A percentile compares a stretch with the other conserved stretches of the same genome.
These are phyloP conservation scores for Glutinoglossum americanum DNA, from an alignment of 495 filamentous ascomycete genomes.

Conservation along the genomic window DNA sequence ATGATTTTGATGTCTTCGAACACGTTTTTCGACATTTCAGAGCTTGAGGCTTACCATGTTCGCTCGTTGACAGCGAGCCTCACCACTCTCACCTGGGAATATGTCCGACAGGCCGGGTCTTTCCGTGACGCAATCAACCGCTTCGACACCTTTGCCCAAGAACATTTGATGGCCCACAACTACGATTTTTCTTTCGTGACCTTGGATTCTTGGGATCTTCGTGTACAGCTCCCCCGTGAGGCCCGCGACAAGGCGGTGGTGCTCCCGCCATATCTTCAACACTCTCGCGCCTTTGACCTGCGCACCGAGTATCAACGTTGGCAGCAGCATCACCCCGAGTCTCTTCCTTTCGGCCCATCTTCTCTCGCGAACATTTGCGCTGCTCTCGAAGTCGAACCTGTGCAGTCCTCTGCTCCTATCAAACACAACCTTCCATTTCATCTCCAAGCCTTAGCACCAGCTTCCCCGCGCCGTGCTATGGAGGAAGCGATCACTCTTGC, in stretches of 20 bases:
- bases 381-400: conserved; percentile 88
- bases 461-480: conserved; percentile 92
- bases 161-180: conserved; percentile 65
- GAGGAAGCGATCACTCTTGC: conserved; percentile 91
- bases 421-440: conserved; percentile 98
- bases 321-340: conserved; percentile 96
- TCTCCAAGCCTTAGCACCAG: conserved; percentile 83
- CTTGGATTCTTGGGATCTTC: conserved; percentile 93
- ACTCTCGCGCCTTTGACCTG: conserved; percentile 90
- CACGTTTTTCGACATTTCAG: neutral
- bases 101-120: conserved; percentile 85
- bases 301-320: conserved; percentile 94
- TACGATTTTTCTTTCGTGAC: conserved; percentile 96
- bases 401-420: conserved; percentile 89
- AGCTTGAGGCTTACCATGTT: conserved; percentile 2
- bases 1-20: neutral
- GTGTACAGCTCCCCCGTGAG: conserved; percentile 90
- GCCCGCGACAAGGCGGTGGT: conserved; percentile 95
- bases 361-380: conserved; percentile 94
- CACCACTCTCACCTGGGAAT: conserved; percentile 96
- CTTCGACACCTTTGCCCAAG: conserved; percentile 78
- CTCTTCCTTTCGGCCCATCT: conserved; percentile 84
- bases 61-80: conserved; percentile 49
- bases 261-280: conserved; percentile 87
- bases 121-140: conserved; percentile 93